Evolutionary conservation across 2,329 filamentous ascomycete species (phyloP).

Genomic region (Metarhizium robertsii): DNA sequence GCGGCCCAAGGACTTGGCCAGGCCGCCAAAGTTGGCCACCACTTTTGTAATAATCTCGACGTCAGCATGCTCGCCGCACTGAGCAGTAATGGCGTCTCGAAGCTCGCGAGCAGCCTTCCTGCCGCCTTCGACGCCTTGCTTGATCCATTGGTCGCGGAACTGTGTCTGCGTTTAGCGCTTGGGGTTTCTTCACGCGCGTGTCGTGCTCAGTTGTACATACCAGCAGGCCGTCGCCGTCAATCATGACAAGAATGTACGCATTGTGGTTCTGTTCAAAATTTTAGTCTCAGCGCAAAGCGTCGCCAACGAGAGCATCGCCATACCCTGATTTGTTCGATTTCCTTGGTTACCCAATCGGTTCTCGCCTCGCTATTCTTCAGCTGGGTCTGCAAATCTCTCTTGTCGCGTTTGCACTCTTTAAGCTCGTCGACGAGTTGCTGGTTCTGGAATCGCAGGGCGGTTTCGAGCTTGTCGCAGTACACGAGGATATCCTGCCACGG

Average conservation of each 20-base stretch:
- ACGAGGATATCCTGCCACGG: conserved; percentile 19
- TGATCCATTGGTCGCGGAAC: conserved; percentile 49
- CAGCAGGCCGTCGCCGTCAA: conserved; percentile 55
- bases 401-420: conserved; percentile 36
- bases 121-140: conserved; percentile 45
- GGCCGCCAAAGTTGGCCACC: conserved; percentile 42
- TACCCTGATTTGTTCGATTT: conserved; percentile 40
- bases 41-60: conserved; percentile 48
- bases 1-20: conserved; percentile 39
- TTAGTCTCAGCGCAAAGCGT: not conserved
- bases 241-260: conserved; percentile 49
- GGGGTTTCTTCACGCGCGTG: too few relatives aligned
- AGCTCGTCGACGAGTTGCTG: conserved; percentile 30
- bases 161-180: conserved; percentile 15
- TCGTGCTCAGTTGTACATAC: conserved; percentile 23
- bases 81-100: conserved; percentile 35
- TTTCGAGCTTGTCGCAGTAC: conserved; percentile 33
- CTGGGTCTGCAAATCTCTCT: conserved; percentile 40
- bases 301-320: conserved; percentile 7
- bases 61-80: conserved; percentile 34
- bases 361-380: conserved; percentile 29
- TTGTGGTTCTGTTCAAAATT: conserved; percentile 36
- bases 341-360: conserved; percentile 23
- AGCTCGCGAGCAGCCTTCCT: conserved; percentile 42
- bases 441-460: conserved; percentile 34